A percentile compares a stretch with the other conserved stretches of the same genome.
Conservation (phyloP, 345 rosid genomes). For the Acer campestre region DNA sequence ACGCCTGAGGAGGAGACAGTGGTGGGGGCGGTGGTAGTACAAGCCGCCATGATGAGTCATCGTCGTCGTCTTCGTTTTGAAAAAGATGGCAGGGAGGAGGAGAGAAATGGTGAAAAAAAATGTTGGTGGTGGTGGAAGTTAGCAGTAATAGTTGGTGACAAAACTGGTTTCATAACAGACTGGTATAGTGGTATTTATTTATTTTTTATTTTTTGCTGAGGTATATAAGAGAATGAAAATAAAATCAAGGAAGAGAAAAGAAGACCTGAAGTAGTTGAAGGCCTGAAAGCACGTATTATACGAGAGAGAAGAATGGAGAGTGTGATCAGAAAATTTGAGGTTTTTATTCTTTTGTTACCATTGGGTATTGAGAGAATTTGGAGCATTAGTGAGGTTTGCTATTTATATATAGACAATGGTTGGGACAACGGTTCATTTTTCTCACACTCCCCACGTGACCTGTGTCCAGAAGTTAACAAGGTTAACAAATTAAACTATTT, state of each 20-base stretch:
- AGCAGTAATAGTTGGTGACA: background rate
- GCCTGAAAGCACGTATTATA: too few relatives aligned
- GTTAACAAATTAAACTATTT: too few relatives aligned
- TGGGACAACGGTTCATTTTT: too few relatives aligned
- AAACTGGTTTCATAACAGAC: conserved; percentile 11
- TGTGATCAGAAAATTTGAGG: too few relatives aligned
- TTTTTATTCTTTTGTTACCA: too few relatives aligned
- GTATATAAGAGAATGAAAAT: background rate
- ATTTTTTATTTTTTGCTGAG: background rate
- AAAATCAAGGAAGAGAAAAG: background rate
- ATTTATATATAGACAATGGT: too few relatives aligned
- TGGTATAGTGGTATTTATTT: background rate
- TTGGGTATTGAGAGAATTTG: too few relatives aligned
- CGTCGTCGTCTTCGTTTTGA: background rate
- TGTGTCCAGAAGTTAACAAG: too few relatives aligned
- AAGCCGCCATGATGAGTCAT: background rate
- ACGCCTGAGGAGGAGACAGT: conserved; percentile 20
- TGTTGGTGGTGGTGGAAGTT: background rate
- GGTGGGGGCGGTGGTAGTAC: background rate
- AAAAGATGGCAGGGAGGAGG: background rate
- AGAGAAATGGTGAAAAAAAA: background rate
- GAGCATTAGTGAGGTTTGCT: too few relatives aligned
- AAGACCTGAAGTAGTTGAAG: background rate
- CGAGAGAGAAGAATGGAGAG: too few relatives aligned
- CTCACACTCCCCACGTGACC: too few relatives aligned